Conservation (phyloP, 345 rosid species). For the Physaria fendleri region DNA sequence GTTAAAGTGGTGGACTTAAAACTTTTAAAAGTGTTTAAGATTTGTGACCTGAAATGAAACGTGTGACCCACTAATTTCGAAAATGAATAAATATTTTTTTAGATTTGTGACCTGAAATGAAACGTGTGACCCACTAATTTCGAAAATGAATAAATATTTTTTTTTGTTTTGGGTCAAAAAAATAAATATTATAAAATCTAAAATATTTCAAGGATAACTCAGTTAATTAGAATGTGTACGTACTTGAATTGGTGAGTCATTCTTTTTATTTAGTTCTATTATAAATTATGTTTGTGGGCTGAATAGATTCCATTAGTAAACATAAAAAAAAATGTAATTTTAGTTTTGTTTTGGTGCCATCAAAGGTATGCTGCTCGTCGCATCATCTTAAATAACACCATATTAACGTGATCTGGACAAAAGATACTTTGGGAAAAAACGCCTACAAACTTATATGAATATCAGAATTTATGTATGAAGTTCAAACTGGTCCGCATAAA, state of each 20-base stretch:
- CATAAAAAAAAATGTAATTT: neutral
- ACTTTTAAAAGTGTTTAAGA: neutral
- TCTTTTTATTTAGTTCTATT: constrained; percentile 1
- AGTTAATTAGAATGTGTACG: constrained; percentile 18
- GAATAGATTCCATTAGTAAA: constrained; percentile 24
- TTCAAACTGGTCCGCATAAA: no score
- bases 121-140: no score
- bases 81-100: constrained; percentile 3
- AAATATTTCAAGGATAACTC: constrained; percentile 2
- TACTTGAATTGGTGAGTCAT: constrained; percentile 25
- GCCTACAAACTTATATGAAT: no score
- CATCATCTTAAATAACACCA: constrained; percentile 2
- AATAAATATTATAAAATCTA: no score
- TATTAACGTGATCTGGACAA: no score
- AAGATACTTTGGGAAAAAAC: no score
- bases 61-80: constrained; percentile 28
- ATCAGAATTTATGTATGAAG: no score
- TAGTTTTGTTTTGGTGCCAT: neutral
- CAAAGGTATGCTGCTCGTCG: constrained; percentile 13
- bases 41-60: constrained; percentile 27
- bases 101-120: no score
- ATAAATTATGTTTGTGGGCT: constrained; percentile 5
- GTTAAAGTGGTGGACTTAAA: neutral
- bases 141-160: no score
- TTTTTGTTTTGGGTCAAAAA: no score